phyloP scores from a whole-genome alignment of 169 alveolate species.

The Plasmodium knowlesi region DNA sequence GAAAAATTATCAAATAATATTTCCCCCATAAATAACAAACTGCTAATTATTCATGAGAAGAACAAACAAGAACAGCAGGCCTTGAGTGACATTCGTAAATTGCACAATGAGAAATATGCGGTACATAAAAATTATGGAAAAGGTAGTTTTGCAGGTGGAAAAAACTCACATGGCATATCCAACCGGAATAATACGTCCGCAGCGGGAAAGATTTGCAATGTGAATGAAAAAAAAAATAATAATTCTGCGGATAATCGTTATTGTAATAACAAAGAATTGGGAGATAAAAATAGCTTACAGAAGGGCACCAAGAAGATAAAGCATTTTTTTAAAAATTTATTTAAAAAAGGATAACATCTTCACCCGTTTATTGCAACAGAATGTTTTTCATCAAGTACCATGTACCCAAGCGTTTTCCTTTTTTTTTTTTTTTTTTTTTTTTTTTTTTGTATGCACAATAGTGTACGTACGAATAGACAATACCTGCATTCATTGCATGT shows the following conservation, averaged over 20 bases:
- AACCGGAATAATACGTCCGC: background rate
- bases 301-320: slow-evolving; percentile 61
- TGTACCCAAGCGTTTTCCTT: background rate
- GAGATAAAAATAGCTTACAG: slow-evolving; percentile 4
- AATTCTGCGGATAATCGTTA: background rate
- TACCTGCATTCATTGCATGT: background rate
- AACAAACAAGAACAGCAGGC: slow-evolving; percentile 50
- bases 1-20: slow-evolving; percentile 28
- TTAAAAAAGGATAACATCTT: slow-evolving; percentile 27
- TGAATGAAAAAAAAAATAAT: background rate
- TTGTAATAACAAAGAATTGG: background rate
- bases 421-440: background rate
- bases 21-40: slow-evolving; percentile 20
- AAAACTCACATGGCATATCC: background rate
- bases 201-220: background rate
- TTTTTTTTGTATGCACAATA: background rate
- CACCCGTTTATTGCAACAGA: background rate
- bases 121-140: slow-evolving; percentile 29
- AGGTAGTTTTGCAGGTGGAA: background rate
- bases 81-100: slow-evolving; percentile 50
- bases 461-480: background rate
- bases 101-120: slow-evolving; percentile 52
- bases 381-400: background rate
- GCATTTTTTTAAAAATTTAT: slow-evolving; percentile 45
- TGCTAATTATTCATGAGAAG: slow-evolving; percentile 33